Conservation (phyloP, 345 rosid genomes). For the Populus pruinosa region DNA sequence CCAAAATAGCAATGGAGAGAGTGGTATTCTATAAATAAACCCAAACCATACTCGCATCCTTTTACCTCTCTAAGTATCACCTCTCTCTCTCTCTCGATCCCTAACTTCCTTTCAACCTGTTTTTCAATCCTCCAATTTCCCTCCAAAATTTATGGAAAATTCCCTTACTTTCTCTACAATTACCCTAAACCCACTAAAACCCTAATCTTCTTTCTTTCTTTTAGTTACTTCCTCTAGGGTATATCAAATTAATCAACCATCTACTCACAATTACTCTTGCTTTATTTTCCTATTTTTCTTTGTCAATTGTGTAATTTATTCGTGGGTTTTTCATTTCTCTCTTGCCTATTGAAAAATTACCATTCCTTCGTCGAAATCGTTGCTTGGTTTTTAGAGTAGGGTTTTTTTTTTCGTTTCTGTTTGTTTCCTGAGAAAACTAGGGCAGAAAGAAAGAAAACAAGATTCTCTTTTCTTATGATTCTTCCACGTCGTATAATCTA, state of each 20-base stretch:
- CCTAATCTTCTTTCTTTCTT: not conserved
- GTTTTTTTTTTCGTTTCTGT: not conserved
- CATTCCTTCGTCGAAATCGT: not conserved
- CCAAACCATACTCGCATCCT: not conserved
- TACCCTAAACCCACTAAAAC: slow-evolving; percentile 1
- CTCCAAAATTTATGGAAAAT: slow-evolving; percentile 22
- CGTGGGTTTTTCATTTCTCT: not conserved
- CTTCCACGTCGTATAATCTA: not conserved
- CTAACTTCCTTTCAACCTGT: not conserved
- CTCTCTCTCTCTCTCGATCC: slow-evolving; percentile 5
- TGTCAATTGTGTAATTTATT: not conserved
- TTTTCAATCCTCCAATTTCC: slow-evolving; percentile 35
- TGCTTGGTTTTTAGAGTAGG: not conserved
- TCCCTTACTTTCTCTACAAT: not conserved
- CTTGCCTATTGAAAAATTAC: not conserved
- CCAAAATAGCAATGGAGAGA: too few species aligned
- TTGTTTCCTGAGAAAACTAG: slow-evolving; percentile 10
- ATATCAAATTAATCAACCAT: not conserved
- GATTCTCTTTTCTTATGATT: not conserved
- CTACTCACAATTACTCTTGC: not conserved
- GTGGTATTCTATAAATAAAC: slow-evolving; percentile 24
- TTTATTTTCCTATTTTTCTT: not conserved
- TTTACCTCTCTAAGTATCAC: not conserved
- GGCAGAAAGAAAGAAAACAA: not conserved
- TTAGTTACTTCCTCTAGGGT: slow-evolving; percentile 11